These are phyloP conservation scores for Lactarius sp. DNA, from an alignment of 768 basidiomycete genomes.

Conservation along the genomic window DNA sequence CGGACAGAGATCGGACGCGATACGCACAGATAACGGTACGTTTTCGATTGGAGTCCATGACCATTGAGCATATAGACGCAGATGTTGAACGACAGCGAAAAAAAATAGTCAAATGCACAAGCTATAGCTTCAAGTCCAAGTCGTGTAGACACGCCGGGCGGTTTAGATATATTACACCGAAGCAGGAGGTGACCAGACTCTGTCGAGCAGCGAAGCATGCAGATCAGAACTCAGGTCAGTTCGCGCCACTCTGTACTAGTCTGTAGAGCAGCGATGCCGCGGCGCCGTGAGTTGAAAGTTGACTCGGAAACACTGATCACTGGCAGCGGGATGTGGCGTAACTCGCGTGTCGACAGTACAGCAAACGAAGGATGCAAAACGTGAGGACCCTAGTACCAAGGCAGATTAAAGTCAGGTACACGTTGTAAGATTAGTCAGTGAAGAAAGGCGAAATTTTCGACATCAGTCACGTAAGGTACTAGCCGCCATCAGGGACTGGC, in stretches of 20 bases:
- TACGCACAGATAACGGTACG: neutral
- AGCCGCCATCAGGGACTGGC: too few species aligned
- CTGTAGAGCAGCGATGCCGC: neutral
- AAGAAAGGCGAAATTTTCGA: too few species aligned
- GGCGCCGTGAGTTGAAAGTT: neutral
- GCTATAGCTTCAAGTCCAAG: too few species aligned
- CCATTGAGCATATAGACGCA: neutral
- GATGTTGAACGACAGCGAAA: neutral
- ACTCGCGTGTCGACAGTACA: neutral
- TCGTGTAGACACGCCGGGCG: neutral
- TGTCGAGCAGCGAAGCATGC: neutral
- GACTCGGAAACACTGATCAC: slow-evolving; percentile 15
- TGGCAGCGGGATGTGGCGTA: neutral
- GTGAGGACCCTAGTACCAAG: neutral
- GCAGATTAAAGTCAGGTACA: neutral
- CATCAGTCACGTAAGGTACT: too few species aligned
- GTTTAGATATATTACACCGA: neutral
- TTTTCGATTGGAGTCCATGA: neutral
- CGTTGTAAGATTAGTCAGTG: too few species aligned
- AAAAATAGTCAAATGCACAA: neutral
- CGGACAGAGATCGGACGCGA: neutral
- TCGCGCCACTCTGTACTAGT: neutral
- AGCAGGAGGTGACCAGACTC: neutral
- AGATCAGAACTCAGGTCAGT: neutral
- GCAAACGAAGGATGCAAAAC: neutral